A percentile compares a stretch with the other conserved stretches of the same genome.
phyloP scores from a whole-genome alignment of 2,329 filamentous ascomycete species.

The Pseudogymnoascus destructans region DNA sequence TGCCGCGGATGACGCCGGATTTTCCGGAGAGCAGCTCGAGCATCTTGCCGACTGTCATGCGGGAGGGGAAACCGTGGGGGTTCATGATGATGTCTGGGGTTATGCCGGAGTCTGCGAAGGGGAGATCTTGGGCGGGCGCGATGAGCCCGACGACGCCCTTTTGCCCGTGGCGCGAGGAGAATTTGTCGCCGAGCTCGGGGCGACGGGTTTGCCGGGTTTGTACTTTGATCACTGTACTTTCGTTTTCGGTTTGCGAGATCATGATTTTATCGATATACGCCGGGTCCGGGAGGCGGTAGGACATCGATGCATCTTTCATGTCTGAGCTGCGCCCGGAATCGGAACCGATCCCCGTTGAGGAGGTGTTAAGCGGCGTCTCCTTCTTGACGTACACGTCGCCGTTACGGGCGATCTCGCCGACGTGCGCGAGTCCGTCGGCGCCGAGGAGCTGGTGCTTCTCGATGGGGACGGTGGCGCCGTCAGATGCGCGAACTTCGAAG shows the following conservation, averaged over 20 bases:
- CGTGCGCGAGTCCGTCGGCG: constrained; percentile 74
- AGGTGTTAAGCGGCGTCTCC: constrained; percentile 66
- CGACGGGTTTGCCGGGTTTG: constrained; percentile 91
- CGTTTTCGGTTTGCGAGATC: constrained; percentile 77
- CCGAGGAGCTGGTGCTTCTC: constrained; percentile 64
- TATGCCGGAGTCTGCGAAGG: constrained; percentile 81
- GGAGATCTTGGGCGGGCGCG: constrained; percentile 91
- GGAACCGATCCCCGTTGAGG: constrained; percentile 56
- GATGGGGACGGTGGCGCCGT: constrained; percentile 46
- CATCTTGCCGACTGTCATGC: constrained; percentile 98
- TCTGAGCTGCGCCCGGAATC: constrained; percentile 51
- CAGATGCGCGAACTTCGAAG: constrained; percentile 38
- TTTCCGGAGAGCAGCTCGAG: constrained; percentile 91
- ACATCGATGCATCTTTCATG: constrained; percentile 52
- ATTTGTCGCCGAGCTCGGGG: constrained; percentile 94
- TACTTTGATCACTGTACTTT: constrained; percentile 80
- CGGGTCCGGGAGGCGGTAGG: constrained; percentile 72
- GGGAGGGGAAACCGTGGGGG: constrained; percentile 96
- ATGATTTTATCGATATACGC: constrained; percentile 94
- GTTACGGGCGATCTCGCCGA: constrained; percentile 63
- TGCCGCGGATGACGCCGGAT: constrained; percentile 73
- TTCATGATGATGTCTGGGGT: constrained; percentile 99
- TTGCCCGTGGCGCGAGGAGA: constrained; percentile 94
- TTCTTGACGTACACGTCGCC: constrained; percentile 90
- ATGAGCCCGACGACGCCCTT: constrained; percentile 97